Conservation (phyloP, 768 basidiomycete species). For the Baorangia bicolor region DNA sequence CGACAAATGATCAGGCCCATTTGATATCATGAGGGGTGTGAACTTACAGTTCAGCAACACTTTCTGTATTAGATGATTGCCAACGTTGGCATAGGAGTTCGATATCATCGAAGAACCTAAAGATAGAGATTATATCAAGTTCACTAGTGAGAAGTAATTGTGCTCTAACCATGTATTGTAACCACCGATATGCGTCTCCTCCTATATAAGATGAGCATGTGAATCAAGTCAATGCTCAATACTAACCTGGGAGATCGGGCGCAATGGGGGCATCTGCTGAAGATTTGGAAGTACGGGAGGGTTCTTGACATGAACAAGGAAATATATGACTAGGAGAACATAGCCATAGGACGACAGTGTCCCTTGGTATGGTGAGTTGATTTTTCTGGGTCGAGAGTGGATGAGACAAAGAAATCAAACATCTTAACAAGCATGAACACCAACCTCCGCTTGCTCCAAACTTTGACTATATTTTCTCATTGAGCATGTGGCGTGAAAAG, state of each 20-base stretch:
- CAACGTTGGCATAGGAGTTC: constrained; percentile 88
- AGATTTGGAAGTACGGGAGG: constrained; percentile 95
- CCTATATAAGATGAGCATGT: constrained; percentile 41
- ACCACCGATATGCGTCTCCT: constrained; percentile 76
- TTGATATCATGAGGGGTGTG: not conserved
- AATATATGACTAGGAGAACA: constrained; percentile 97
- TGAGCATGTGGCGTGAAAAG: constrained; percentile 9
- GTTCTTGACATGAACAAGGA: constrained; percentile 95
- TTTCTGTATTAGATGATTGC: constrained; percentile 91
- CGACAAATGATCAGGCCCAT: constrained; percentile 7
- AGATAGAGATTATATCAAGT: constrained; percentile 9
- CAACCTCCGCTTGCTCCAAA: constrained; percentile 95
- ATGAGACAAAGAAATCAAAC: not conserved
- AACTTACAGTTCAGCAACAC: constrained; percentile 86
- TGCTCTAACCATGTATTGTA: constrained; percentile 72
- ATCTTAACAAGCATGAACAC: not conserved
- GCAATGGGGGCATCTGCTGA: constrained; percentile 90
- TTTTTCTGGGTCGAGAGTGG: constrained; percentile 61
- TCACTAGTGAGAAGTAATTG: constrained; percentile 1
- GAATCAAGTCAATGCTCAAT: constrained; percentile 6
- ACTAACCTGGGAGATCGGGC: constrained; percentile 75
- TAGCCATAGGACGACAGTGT: constrained; percentile 97
- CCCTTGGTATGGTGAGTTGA: constrained; percentile 97
- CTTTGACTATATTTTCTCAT: constrained; percentile 69
- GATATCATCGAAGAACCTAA: constrained; percentile 96